phyloP scores from a whole-genome alignment of 2,329 filamentous ascomycete genomes.

The Trichoderma aggressivum region DNA sequence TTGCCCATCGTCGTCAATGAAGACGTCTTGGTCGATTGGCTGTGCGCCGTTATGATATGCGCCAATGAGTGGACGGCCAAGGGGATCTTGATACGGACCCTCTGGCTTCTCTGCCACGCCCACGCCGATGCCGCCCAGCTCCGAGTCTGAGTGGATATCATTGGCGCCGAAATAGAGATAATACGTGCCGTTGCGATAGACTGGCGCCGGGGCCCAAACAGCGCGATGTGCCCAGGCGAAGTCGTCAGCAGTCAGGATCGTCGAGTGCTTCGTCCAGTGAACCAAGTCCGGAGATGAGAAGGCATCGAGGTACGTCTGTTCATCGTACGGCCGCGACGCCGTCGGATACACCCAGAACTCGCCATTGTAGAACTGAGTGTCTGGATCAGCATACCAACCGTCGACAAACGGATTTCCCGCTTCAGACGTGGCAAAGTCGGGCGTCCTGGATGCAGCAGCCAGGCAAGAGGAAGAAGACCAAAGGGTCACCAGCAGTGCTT shows the following conservation, averaged over 20 bases:
- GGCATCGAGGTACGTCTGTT: slow-evolving; percentile 49
- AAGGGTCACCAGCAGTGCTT: neutral
- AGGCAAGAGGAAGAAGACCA: slow-evolving; percentile 8
- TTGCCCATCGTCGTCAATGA: slow-evolving; percentile 42
- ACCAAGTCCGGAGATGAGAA: slow-evolving; percentile 49
- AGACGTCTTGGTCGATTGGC: slow-evolving; percentile 42
- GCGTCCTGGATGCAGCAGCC: slow-evolving; percentile 15
- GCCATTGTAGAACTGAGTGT: slow-evolving; percentile 44
- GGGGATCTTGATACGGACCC: slow-evolving; percentile 36
- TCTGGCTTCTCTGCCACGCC: slow-evolving; percentile 33
- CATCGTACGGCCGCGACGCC: slow-evolving; percentile 41
- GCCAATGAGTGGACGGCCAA: slow-evolving; percentile 34
- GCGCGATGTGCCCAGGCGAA: slow-evolving; percentile 43
- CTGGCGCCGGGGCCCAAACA: slow-evolving; percentile 47
- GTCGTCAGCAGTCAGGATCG: slow-evolving; percentile 36
- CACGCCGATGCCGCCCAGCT: slow-evolving; percentile 41
- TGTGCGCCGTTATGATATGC: slow-evolving; percentile 44
- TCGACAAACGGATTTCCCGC: slow-evolving; percentile 47
- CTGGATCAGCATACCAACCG: slow-evolving; percentile 51
- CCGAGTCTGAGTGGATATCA: slow-evolving; percentile 37
- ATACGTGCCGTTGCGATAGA: slow-evolving; percentile 42
- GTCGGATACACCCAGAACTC: slow-evolving; percentile 50
- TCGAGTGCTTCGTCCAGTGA: slow-evolving; percentile 46
- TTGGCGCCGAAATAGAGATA: slow-evolving; percentile 51
- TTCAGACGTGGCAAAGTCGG: slow-evolving; percentile 39